Conservation (phyloP, 106 monocot genomes). For the Acorus calamus region DNA sequence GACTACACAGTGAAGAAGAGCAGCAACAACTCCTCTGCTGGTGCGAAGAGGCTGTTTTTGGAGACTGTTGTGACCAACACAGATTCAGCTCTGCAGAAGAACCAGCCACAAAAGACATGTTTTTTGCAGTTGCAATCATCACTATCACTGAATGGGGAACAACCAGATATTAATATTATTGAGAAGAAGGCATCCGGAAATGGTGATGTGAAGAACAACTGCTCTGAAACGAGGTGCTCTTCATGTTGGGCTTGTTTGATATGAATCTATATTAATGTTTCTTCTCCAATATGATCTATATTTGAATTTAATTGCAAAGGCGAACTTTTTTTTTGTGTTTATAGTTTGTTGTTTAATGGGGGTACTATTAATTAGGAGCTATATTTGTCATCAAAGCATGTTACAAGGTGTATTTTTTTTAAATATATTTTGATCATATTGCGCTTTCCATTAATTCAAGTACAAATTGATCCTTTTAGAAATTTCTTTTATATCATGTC, state of each 20-base stretch:
- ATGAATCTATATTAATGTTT: neutral
- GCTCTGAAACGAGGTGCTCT: constrained; percentile 33
- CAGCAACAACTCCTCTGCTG: constrained; percentile 8
- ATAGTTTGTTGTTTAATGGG: no score
- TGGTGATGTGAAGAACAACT: constrained; percentile 18
- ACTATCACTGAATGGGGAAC: neutral
- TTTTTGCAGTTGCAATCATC: neutral
- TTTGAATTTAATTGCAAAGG: neutral
- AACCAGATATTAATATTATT: constrained; percentile 4
- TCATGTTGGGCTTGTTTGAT: neutral
- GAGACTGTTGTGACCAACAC: constrained; percentile 11
- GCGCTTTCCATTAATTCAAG: no score
- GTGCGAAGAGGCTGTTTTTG: constrained; percentile 31
- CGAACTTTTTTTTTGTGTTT: no score
- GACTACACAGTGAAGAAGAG: constrained; percentile 19
- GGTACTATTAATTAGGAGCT: no score
- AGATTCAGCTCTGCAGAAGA: constrained; percentile 19
- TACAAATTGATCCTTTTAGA: no score
- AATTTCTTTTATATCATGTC: no score
- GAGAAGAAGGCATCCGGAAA: constrained; percentile 24
- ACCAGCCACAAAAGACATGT: constrained; percentile 3
- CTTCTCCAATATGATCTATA: neutral
- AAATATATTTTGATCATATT: no score
- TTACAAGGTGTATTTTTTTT: no score
- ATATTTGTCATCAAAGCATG: no score